Evolutionary conservation across 192 early-diverging fungal species (phyloP).

Genomic region (Podila clonocystis): DNA sequence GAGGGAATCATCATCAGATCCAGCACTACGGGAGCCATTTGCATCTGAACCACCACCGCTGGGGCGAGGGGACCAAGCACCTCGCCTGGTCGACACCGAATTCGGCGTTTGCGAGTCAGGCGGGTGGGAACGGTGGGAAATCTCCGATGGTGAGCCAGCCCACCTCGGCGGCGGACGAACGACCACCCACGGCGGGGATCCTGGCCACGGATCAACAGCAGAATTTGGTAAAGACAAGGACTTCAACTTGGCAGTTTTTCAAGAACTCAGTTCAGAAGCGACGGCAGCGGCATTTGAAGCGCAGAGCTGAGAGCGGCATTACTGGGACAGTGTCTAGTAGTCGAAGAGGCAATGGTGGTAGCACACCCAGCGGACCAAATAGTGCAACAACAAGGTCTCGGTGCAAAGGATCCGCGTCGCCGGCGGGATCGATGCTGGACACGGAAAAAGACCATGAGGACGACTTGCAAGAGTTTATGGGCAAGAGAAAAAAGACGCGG

Average conservation of each 20-base stretch:
- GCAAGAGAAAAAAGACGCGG: constrained; percentile 22
- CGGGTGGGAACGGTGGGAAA: not conserved
- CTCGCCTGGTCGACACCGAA: not conserved
- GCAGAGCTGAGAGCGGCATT: not conserved
- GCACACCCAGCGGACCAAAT: not conserved
- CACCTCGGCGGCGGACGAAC: constrained; percentile 19
- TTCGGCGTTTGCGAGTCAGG: not conserved
- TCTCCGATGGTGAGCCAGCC: constrained; percentile 14
- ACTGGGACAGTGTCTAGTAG: not conserved
- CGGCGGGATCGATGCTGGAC: constrained; percentile 18
- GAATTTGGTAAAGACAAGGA: not conserved
- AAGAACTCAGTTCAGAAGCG: constrained; percentile 13
- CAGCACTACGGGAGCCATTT: not conserved
- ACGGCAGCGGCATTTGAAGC: not conserved
- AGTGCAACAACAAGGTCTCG: not conserved
- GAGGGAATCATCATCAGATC: not conserved
- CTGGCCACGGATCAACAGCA: not conserved
- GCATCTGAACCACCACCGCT: constrained; percentile 1
- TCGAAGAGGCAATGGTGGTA: not conserved
- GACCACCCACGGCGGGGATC: constrained; percentile 15
- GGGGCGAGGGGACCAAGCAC: not conserved
- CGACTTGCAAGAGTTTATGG: constrained; percentile 40
- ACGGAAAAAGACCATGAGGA: constrained; percentile 23
- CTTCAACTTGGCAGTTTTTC: constrained; percentile 12
- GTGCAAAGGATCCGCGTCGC: not conserved